A percentile compares a stretch with the other conserved stretches of the same genome.
Conservation (phyloP, 225 moss, liverwort and hornwort species). For the Thuidium tamariscinum region DNA sequence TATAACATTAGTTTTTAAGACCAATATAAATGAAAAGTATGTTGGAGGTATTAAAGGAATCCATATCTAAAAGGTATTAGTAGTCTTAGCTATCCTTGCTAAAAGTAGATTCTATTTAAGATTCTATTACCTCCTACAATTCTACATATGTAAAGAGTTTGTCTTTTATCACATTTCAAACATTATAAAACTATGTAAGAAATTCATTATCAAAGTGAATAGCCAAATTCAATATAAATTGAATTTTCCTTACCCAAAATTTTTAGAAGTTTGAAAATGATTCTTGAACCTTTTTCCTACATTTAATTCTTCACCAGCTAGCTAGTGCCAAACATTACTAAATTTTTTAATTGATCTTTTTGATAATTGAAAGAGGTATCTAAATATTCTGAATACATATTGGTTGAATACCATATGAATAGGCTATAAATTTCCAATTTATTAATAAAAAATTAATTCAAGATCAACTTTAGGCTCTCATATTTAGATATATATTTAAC, state of each 20-base stretch:
- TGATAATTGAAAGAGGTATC: not conserved
- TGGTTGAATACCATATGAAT: not conserved
- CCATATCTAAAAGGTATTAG: accelerated
- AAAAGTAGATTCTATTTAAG: not conserved
- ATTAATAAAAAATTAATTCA: not conserved
- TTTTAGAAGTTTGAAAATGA: not conserved
- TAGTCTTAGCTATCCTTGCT: not conserved
- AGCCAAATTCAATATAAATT: not conserved
- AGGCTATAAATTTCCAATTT: not conserved
- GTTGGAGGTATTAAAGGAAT: accelerated
- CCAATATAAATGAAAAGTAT: not conserved
- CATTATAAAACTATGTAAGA: not conserved
- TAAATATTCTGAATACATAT: not conserved
- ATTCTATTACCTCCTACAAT: not conserved
- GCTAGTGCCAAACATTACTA: too few relatives aligned
- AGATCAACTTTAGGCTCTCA: not conserved
- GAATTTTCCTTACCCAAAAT: not conserved
- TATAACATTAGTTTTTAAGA: not conserved
- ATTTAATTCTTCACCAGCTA: not conserved
- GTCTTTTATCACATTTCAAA: not conserved
- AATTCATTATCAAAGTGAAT: not conserved
- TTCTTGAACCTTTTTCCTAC: accelerated
- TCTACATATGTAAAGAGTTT: not conserved
- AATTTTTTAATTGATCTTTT: too few relatives aligned
- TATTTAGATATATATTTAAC: not conserved